Evolutionary conservation across 371 early-diverging fungal species (phyloP), one percentile per base, ranked within the genome.

Genomic region (Rhizomucor pusillus): DNA sequence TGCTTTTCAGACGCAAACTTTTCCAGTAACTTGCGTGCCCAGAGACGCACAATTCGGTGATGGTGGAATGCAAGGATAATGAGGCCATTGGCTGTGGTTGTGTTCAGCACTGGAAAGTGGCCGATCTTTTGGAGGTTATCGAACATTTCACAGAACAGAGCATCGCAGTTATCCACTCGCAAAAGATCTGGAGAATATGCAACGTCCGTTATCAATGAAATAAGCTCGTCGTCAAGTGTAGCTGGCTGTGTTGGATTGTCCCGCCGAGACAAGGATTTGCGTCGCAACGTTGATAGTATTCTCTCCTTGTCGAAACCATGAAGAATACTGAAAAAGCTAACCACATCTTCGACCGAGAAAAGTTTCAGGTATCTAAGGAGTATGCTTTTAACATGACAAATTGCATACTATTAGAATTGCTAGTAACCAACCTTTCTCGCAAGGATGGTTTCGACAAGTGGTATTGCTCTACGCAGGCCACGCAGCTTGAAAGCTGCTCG

Each of bases 11-110:
- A 16, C 12, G 53, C 41, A 37, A 65, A 65, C 18, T 63, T 62
- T 33, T 73, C 67, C 0, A 77, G n/a, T n/a, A 69, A 45, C 50
- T 73, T 77, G 39, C 77, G 51, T 1, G 71, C 61, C 73, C 73
- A 77, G 34, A 67, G 57, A 5, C 77, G 65, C 19, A 73, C 52
- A 12, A 63, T 49, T 5, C 64, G 54, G 37, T 71, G 67, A 22
- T 71, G 67, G 47, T 77, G 65, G 9, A 73, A 51, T 4, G 67
- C 55, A 24, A 71, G 43, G 5, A 62, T 43, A 22, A 62, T 52
- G 1, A 73, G 10, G 5, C 66, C 64, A 4, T 54, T 34, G 0
- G 57, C 49, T 9, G 55, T 43, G 1, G 61, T 63, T 12, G 50
- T 43, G 0, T 40, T 48, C 9, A 71, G 55, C 1, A 69, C 65